phyloP scores from a whole-genome alignment of 768 basidiomycete species.

The Trametes elegans region DNA sequence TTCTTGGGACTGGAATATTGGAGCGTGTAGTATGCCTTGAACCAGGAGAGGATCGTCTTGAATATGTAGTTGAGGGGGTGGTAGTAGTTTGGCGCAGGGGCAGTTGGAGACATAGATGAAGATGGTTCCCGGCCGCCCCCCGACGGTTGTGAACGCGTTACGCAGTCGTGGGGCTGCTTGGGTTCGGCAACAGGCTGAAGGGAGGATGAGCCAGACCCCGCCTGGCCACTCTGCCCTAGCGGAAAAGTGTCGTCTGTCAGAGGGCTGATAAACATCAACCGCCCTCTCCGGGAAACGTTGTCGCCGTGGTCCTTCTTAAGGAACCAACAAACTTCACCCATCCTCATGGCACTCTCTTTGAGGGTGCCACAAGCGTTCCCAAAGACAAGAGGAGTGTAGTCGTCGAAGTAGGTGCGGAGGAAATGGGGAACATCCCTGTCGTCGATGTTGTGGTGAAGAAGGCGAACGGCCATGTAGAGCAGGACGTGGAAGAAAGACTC shows the following conservation, averaged over 20 bases:
- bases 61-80: neutral
- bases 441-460: slow-evolving; percentile 13
- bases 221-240: too few relatives aligned
- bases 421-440: slow-evolving; percentile 8
- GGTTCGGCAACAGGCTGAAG: too few relatives aligned
- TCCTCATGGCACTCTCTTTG: neutral
- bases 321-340: neutral
- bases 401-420: slow-evolving; percentile 9
- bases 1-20: neutral
- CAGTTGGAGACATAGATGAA: neutral
- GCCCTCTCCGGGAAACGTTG: neutral
- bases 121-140: too few relatives aligned
- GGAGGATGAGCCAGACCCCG: too few relatives aligned
- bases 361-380: neutral
- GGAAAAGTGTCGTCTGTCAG: too few relatives aligned
- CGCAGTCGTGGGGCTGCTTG: too few relatives aligned
- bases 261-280: neutral
- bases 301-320: neutral
- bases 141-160: too few relatives aligned
- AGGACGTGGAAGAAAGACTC: slow-evolving; percentile 13
- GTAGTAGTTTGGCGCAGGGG: neutral
- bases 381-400: neutral
- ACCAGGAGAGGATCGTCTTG: neutral
- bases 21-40: neutral
- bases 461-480: slow-evolving; percentile 10